Conservation (phyloP, 2,329 filamentous ascomycete genomes). For the Diaporthe ilicicola region DNA sequence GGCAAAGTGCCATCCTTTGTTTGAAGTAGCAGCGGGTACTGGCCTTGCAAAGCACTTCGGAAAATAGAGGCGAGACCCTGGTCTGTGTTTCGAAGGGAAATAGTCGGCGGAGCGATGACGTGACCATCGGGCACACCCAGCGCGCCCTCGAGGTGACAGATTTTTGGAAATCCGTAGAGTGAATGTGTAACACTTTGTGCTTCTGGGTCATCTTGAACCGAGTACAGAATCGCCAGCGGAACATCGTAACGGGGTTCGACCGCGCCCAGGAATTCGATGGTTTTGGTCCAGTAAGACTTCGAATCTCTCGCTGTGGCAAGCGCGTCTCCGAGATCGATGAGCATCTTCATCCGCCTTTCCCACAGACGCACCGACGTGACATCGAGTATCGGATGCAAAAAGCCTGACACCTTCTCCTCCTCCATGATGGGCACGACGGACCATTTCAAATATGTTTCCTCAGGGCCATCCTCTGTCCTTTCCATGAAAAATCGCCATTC, state of each 20-base stretch:
- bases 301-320: slow-evolving; percentile 53
- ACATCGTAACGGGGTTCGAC: slow-evolving; percentile 57
- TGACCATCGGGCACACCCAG: slow-evolving; percentile 56
- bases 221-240: slow-evolving; percentile 60
- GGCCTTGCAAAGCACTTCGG: slow-evolving; percentile 48
- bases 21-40: slow-evolving; percentile 51
- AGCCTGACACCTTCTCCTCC: slow-evolving; percentile 52
- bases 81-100: slow-evolving; percentile 48
- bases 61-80: slow-evolving; percentile 50
- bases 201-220: slow-evolving; percentile 51
- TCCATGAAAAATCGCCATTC: slow-evolving; percentile 57
- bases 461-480: slow-evolving; percentile 48
- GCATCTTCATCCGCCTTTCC: slow-evolving; percentile 59
- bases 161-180: slow-evolving; percentile 43
- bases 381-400: slow-evolving; percentile 57
- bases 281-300: slow-evolving; percentile 57
- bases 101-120: slow-evolving; percentile 47
- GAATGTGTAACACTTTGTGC: slow-evolving; percentile 37
- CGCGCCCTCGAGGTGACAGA: slow-evolving; percentile 54
- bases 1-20: slow-evolving; percentile 64
- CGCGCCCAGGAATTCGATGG: slow-evolving; percentile 52
- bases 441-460: slow-evolving; percentile 59
- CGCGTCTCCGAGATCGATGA: slow-evolving; percentile 56
- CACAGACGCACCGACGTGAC: slow-evolving; percentile 56
- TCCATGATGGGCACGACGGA: slow-evolving; percentile 57